These are phyloP conservation scores for Alternaria conjuncta DNA, from an alignment of 2,329 filamentous ascomycete species.

Conservation along the genomic window DNA sequence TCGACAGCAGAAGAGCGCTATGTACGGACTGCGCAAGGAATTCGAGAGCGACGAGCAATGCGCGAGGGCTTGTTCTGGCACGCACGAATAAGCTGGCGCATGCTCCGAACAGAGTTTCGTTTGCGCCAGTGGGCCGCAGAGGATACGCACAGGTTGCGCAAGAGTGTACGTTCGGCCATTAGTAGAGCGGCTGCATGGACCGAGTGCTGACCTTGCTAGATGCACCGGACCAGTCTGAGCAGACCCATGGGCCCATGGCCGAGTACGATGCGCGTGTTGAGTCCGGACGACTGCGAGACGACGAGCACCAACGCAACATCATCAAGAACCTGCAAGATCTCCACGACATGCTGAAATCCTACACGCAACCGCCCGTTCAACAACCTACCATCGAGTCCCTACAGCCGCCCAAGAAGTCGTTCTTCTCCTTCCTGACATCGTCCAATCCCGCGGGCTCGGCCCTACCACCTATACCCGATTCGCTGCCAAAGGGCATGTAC, in stretches of 20 bases:
- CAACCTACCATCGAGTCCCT: constrained; percentile 79
- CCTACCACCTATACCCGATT: constrained; percentile 65
- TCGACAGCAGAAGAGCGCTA: constrained; percentile 24
- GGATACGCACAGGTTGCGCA: constrained; percentile 38
- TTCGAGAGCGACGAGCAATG: constrained; percentile 12
- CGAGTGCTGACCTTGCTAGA: constrained; percentile 19
- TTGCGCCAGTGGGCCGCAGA: constrained; percentile 23
- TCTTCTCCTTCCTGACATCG: constrained; percentile 69
- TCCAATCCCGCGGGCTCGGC: constrained; percentile 46
- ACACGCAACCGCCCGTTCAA: constrained; percentile 74
- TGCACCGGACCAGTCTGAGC: constrained; percentile 14
- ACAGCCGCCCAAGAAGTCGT: constrained; percentile 59
- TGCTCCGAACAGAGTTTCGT: constrained; percentile 6
- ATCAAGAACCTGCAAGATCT: constrained; percentile 89
- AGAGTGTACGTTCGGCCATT: constrained; percentile 23
- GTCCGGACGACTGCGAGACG: constrained; percentile 76
- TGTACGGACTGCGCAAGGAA: constrained; percentile 37
- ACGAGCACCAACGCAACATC: constrained; percentile 89
- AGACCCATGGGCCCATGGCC: constrained; percentile 71
- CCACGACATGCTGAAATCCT: constrained; percentile 79
- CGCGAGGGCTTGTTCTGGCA: constrained; percentile 9
- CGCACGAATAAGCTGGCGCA: constrained; percentile 4
- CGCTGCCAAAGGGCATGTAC: constrained; percentile 87
- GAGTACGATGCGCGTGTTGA: constrained; percentile 88
- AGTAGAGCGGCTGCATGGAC: not conserved